Evolutionary conservation across 805 yeast species (phyloP), one percentile per base, ranked within the genome.

Genomic region (Saccharomycopsis sp.): DNA sequence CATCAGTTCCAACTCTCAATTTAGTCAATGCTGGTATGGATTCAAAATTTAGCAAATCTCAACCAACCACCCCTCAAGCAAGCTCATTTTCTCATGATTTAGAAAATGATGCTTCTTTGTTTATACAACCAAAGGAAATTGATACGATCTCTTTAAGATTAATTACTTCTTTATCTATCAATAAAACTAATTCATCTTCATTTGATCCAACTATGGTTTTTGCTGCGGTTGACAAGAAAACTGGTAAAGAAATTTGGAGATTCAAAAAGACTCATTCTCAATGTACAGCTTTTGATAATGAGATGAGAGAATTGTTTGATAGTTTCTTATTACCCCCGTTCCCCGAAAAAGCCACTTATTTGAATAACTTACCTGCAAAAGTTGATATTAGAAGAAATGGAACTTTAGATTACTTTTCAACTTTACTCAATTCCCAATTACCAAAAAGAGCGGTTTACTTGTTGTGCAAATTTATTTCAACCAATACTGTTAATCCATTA

Each of bases 201-300:
- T 81, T 74, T 30, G 86, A 79, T 31, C 77, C 81, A 14, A 60
- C 60, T 21, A 66, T 82, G 18, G 65, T 81, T 1, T 67, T 88
- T 40, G 69, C 79, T 14, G 74, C 82, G 3, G 61, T 69, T 34
- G 89, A 82, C 49, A 69, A 76, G 26, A 74, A 67, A 19, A 60
- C 77, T 2, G 63, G 66, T 30, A 76, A 76, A 45, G 85, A 78
- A 50, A 70, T 83, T 64, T 88, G 94, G 80, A 68, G 76, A 49
- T 74, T 85, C 39, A 64, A 75, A 31, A 86, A 86, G 52, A 58
- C 75, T 2, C 70, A 76, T 44, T 61, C 71, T 1, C 79, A 78
- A 50, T 60, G 89, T n/a, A 47, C 63, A 4, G 64, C 67, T 8
- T 66, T 88, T 46, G 94, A 86, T 57, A 57, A 61, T 18, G 72